A percentile compares a stretch with the other conserved stretches of the same genome.
These are phyloP conservation scores for Polyrhizophydium stewartii DNA, from an alignment of 371 early-diverging fungal genomes.

Conservation along the genomic window DNA sequence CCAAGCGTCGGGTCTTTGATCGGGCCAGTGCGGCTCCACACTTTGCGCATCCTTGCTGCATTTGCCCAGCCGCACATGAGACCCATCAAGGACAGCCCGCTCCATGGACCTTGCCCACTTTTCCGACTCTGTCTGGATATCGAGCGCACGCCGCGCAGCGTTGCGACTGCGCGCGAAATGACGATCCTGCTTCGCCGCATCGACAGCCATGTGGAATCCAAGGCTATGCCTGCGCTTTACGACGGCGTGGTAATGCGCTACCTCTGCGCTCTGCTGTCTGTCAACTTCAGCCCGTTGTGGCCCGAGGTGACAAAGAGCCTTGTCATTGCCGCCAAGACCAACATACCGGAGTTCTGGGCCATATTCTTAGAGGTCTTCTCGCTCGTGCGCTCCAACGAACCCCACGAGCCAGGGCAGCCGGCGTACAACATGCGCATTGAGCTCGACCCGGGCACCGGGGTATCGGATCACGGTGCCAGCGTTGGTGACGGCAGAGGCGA, in stretches of 20 bases:
- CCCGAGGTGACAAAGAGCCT: constrained; percentile 64
- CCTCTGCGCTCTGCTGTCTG: constrained; percentile 61
- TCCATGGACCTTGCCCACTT: constrained; percentile 18
- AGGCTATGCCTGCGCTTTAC: constrained; percentile 62
- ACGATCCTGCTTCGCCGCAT: constrained; percentile 66
- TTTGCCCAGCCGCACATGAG: constrained; percentile 59
- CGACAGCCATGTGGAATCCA: constrained; percentile 48
- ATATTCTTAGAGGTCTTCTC: constrained; percentile 3
- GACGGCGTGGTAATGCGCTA: constrained; percentile 55
- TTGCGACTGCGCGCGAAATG: constrained; percentile 75
- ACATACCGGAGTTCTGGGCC: constrained; percentile 10
- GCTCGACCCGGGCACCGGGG: too few species aligned
- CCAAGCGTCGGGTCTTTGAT: constrained; percentile 45
- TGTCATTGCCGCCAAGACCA: constrained; percentile 36
- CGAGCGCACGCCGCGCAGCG: constrained; percentile 57
- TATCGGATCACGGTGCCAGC: too few species aligned
- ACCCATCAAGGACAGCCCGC: constrained; percentile 26
- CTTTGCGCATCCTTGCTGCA: constrained; percentile 63
- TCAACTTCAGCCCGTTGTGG: constrained; percentile 84
- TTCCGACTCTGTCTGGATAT: constrained; percentile 53
- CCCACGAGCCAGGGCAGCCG: too few species aligned
- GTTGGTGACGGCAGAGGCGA: too few species aligned
- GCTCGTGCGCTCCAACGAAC: too few species aligned
- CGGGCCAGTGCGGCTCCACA: constrained; percentile 58
- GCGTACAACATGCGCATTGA: too few species aligned